Evolutionary conservation across 176 grass and related monocot genomes (phyloP).

Genomic region (Chrysopogon serrulatus): DNA sequence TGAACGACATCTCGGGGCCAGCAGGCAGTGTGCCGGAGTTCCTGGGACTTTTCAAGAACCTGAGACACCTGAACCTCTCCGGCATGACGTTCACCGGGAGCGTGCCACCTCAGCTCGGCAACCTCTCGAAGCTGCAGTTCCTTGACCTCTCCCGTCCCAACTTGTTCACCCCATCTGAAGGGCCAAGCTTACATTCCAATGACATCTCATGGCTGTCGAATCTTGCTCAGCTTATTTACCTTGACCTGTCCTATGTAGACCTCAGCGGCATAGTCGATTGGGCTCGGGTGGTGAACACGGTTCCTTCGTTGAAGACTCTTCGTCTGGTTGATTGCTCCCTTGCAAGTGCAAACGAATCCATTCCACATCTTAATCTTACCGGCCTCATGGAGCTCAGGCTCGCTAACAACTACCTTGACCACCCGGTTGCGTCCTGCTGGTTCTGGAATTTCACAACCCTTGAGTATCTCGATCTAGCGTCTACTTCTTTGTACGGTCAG

Average conservation of each 20-base stretch:
- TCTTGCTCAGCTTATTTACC: background rate
- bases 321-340: background rate
- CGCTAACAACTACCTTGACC: too few relatives aligned
- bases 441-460: too few relatives aligned
- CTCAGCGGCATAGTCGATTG: background rate
- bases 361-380: background rate
- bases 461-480: too few relatives aligned
- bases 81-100: background rate
- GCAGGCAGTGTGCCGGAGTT: background rate
- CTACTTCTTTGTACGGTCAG: too few relatives aligned
- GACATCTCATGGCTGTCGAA: background rate
- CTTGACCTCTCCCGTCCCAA: background rate
- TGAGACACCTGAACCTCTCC: conserved; percentile 23
- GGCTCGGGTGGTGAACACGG: background rate
- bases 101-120: background rate
- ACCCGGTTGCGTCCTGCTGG: too few relatives aligned
- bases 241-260: background rate
- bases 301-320: background rate
- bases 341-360: background rate
- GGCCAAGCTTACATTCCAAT: background rate
- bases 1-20: background rate
- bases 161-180: too few relatives aligned
- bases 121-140: background rate
- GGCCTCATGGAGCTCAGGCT: background rate
- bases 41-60: background rate